Conservation (phyloP, 2,329 filamentous ascomycete genomes). For the Monosporascus sp. region DNA sequence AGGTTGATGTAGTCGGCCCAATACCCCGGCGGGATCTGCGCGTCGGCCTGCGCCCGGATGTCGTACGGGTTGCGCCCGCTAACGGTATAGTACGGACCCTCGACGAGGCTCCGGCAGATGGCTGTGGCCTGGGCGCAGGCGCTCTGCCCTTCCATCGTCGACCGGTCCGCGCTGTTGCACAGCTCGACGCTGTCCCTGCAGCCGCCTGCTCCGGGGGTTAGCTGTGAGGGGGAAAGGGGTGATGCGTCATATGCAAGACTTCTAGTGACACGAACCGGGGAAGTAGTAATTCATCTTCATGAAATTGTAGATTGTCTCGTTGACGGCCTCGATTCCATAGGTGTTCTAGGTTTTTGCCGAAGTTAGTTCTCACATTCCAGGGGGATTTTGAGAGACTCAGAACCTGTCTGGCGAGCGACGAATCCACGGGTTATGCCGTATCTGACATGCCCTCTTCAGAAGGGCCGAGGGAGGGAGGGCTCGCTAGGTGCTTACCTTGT, state of each 20-base stretch:
- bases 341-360: not conserved
- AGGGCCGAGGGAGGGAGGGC: not conserved
- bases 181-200: slow-evolving; percentile 48
- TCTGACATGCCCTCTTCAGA: too few species aligned
- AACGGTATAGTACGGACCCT: slow-evolving; percentile 47
- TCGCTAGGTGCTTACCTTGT: slow-evolving; percentile 3
- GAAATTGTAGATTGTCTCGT: slow-evolving; percentile 54
- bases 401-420: not conserved
- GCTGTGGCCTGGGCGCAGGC: slow-evolving; percentile 49
- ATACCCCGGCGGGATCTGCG: slow-evolving; percentile 54
- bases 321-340: slow-evolving; percentile 31
- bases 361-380: not conserved
- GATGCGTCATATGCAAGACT: too few species aligned
- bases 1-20: slow-evolving; percentile 63
- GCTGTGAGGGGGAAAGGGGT: too few species aligned
- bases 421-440: too few species aligned
- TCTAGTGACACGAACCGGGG: slow-evolving; percentile 11
- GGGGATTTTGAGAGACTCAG: not conserved
- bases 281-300: slow-evolving; percentile 44
- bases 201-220: slow-evolving; percentile 31
- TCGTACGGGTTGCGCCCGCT: slow-evolving; percentile 56
- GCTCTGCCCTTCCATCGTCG: slow-evolving; percentile 31
- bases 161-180: slow-evolving; percentile 43
- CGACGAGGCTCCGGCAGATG: slow-evolving; percentile 52
- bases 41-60: slow-evolving; percentile 50